Evolutionary conservation across 1,284 basidiomycete species (phyloP).

Genomic region (Naganishia cerealis): DNA sequence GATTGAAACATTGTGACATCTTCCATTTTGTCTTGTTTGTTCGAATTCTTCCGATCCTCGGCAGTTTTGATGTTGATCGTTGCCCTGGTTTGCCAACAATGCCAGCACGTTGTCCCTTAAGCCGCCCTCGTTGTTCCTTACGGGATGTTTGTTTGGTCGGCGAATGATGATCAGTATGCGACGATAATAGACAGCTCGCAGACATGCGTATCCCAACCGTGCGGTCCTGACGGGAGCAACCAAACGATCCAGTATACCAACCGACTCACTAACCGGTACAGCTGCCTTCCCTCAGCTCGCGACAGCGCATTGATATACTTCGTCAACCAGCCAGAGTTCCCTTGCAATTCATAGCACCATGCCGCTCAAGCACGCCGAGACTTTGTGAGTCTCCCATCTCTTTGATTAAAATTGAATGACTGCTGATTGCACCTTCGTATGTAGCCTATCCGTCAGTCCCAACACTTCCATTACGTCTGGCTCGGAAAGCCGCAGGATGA

Average conservation of each 20-base stretch:
- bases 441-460: background rate
- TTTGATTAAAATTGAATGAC: background rate
- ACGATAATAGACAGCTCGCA: background rate
- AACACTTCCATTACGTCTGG: background rate
- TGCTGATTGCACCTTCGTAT: background rate
- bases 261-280: background rate
- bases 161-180: background rate
- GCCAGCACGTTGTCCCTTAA: background rate
- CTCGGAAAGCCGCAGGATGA: slow-evolving; percentile 10
- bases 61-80: background rate
- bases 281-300: background rate
- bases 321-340: background rate
- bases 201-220: background rate
- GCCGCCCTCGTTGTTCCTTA: background rate
- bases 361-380: slow-evolving; percentile 8
- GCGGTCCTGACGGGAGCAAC: background rate
- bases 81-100: background rate
- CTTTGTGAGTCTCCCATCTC: background rate
- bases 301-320: background rate
- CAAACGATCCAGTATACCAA: background rate
- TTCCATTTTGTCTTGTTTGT: background rate
- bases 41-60: slow-evolving; percentile 14
- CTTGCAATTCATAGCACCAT: background rate
- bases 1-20: slow-evolving; percentile 10
- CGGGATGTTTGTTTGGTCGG: background rate